Conservation (phyloP, 805 yeast species). For the Spathaspora boniae region DNA sequence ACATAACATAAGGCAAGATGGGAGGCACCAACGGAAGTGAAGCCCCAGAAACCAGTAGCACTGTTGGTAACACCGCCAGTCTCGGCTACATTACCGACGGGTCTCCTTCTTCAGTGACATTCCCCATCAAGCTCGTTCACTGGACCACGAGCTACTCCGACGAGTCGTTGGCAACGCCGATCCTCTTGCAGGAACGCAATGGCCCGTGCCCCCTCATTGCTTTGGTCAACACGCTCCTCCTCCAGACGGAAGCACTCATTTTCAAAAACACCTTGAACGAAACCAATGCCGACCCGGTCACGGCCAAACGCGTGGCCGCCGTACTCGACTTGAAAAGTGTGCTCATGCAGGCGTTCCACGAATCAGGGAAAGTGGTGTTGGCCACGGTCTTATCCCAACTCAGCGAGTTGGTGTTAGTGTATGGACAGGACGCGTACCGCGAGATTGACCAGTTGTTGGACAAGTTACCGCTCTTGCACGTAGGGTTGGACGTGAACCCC, state of each 20-base stretch:
- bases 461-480: conserved; percentile 58
- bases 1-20: too few relatives aligned
- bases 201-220: conserved; percentile 91
- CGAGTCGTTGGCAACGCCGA: conserved; percentile 40
- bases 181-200: conserved; percentile 72
- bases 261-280: conserved; percentile 3
- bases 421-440: conserved; percentile 14
- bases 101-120: conserved; percentile 7
- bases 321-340: conserved; percentile 16
- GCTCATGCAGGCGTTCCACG: conserved; percentile 11
- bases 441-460: conserved; percentile 40
- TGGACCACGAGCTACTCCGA: conserved; percentile 14
- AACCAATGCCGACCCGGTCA: neutral
- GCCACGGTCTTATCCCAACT: conserved; percentile 45
- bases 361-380: conserved; percentile 19
- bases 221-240: conserved; percentile 62
- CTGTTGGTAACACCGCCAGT: neutral
- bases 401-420: conserved; percentile 41
- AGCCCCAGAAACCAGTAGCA: too few relatives aligned
- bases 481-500: conserved; percentile 74
- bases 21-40: too few relatives aligned
- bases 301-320: conserved; percentile 9
- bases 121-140: conserved; percentile 10
- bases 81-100: neutral
- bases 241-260: conserved; percentile 37